Base-by-base conservation (phyloP, 768 basidiomycete species). In the Guyanaporus albipodus region DNA sequence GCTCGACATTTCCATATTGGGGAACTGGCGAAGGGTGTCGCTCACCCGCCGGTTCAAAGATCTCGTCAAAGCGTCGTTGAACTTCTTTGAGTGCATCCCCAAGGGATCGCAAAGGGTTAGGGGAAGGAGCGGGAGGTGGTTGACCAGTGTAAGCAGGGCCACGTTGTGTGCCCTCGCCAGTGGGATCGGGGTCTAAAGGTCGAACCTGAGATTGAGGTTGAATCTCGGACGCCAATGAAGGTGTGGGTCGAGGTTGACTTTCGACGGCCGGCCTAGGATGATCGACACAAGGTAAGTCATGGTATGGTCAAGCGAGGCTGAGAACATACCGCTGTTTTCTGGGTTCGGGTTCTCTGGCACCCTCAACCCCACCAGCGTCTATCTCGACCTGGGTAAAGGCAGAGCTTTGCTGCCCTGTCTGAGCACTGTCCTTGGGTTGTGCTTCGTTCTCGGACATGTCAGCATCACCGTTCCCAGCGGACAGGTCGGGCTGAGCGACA, bases 11-110 rank as follows among this genome's bases (percentile, higher is more conserved):
- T 9, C 59, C 65, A 0, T 68, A 62, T 29, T 76, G 70, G 33
- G 72, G 70, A 17, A 60, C 50, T 41, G 63, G 67, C 3, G 67
- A 62, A 24, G 63, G 50, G 8, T 62, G 58, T 15, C 52, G 38
- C 27, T 61, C 62, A 44, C 77, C 70, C 0, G 64, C 61, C 10
- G 68, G 63, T 46, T 73, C 71, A 44, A 86, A 68, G 49, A 97
- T 95, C 48, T 91, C 86, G 48, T 93, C 82, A 53, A 91, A 80
- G n/a, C 85, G 82, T 50, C 86, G 80, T 39, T 78, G 82, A 44
- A 94, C 85, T 56, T 94, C 86, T 54, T 85, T 79, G 42, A 90
- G 64, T 0, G 87, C 78, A 58, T 96, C 92, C 24, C 92, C 92
- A 3, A 93, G 79, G 53, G 80, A 87, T 40, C 91, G 88, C 29